Conservation (phyloP, 495 filamentous ascomycete genomes). For the Amniculicola lignicola region DNA sequence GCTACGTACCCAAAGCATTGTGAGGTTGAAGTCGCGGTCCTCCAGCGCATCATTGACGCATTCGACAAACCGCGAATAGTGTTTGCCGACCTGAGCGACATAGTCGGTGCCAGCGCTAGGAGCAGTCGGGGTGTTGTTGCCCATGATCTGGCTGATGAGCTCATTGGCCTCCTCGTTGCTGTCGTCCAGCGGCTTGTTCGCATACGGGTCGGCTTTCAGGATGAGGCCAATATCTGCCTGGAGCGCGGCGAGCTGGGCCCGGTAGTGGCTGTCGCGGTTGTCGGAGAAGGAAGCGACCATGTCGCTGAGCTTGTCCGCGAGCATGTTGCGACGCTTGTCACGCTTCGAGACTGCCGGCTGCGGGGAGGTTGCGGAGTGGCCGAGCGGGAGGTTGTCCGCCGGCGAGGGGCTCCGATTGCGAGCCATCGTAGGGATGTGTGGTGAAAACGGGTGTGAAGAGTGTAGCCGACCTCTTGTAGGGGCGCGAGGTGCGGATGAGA, state of each 20-base stretch:
- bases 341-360: constrained; percentile 67
- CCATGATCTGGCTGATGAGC: constrained; percentile 45
- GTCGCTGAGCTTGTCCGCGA: constrained; percentile 70
- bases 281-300: constrained; percentile 72
- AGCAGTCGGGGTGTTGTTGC: constrained; percentile 25
- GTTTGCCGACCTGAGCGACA: constrained; percentile 64
- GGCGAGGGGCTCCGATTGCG: constrained; percentile 31
- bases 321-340: constrained; percentile 78
- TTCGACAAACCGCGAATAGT: constrained; percentile 76
- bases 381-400: constrained; percentile 24
- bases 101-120: constrained; percentile 39
- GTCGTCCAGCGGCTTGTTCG: constrained; percentile 67
- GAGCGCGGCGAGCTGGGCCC: constrained; percentile 80
- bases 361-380: constrained; percentile 36
- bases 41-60: constrained; percentile 83
- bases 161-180: constrained; percentile 61
- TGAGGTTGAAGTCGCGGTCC: constrained; percentile 73
- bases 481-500: neutral
- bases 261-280: constrained; percentile 79
- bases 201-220: constrained; percentile 75
- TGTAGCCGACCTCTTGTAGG: neutral
- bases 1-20: constrained; percentile 66
- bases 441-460: no score
- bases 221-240: constrained; percentile 89
- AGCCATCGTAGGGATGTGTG: constrained; percentile 21